phyloP scores from a whole-genome alignment of 176 grass and related monocot species.

The Musa acuminata region DNA sequence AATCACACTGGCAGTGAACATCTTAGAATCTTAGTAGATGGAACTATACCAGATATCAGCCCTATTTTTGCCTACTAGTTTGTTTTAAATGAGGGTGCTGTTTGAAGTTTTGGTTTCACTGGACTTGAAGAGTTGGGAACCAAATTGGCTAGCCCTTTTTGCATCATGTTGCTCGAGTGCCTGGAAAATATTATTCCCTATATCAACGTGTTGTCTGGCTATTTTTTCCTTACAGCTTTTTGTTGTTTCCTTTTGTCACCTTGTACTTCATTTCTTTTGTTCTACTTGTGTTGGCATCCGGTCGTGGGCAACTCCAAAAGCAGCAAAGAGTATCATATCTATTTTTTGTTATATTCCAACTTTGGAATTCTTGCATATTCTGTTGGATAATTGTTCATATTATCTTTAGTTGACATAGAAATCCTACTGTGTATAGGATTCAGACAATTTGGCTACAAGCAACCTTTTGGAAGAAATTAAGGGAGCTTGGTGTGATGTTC shows the following conservation, averaged over 20 bases:
- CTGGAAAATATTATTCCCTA: not conserved
- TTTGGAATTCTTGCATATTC: not conserved
- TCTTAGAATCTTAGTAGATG: too few relatives aligned
- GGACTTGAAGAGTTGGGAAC: not conserved
- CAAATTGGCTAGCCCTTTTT: not conserved
- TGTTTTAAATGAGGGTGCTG: not conserved
- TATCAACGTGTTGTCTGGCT: too few relatives aligned
- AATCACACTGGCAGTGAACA: too few relatives aligned
- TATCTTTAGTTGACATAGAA: not conserved
- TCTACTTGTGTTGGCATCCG: not conserved
- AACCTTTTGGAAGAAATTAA: conserved; percentile 59
- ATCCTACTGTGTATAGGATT: conserved; percentile 41
- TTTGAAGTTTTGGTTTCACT: not conserved
- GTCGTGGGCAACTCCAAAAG: not conserved
- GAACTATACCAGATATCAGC: not conserved
- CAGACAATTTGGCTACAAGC: conserved; percentile 50
- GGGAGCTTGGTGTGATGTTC: conserved; percentile 82
- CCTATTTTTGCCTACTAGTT: not conserved
- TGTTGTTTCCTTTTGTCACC: not conserved
- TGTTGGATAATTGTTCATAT: conserved; percentile 2
- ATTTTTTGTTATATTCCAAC: not conserved
- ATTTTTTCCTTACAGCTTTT: not conserved
- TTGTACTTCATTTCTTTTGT: not conserved
- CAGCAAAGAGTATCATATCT: not conserved
- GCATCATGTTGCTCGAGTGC: not conserved